phyloP scores from a whole-genome alignment of 768 basidiomycete genomes.

The Amanita molliuscula region DNA sequence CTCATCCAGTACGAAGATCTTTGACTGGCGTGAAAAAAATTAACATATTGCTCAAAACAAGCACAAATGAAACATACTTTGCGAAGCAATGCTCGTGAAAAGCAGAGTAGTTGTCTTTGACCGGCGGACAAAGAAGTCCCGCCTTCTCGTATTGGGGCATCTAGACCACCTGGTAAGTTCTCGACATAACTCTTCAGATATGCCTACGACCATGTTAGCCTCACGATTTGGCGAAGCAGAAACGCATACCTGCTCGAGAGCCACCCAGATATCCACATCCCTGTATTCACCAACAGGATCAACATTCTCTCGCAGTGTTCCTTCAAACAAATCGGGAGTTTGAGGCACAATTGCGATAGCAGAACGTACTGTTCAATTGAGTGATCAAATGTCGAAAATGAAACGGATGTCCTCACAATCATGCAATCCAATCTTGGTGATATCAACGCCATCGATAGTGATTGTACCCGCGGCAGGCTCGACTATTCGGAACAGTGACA shows the following conservation, averaged over 20 bases:
- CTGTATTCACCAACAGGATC: constrained; percentile 70
- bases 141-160: constrained; percentile 66
- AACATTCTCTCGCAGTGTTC: constrained; percentile 76
- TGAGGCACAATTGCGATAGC: constrained; percentile 84
- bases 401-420: constrained; percentile 36
- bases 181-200: constrained; percentile 64
- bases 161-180: constrained; percentile 52
- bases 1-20: constrained; percentile 90
- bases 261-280: constrained; percentile 82
- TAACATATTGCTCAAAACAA: background rate
- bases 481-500: constrained; percentile 71
- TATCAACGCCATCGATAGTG: constrained; percentile 65
- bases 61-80: constrained; percentile 32
- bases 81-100: constrained; percentile 74
- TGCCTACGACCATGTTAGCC: constrained; percentile 26
- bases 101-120: constrained; percentile 82
- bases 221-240: background rate
- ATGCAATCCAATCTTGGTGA: constrained; percentile 64
- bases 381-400: background rate
- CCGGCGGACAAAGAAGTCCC: constrained; percentile 78
- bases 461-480: constrained; percentile 63
- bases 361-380: constrained; percentile 45
- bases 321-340: constrained; percentile 60
- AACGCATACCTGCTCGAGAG: constrained; percentile 51
- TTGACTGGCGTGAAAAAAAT: constrained; percentile 35